Conservation (phyloP, 2,329 filamentous ascomycete species). For the Pseudogymnoascus sp. region DNA sequence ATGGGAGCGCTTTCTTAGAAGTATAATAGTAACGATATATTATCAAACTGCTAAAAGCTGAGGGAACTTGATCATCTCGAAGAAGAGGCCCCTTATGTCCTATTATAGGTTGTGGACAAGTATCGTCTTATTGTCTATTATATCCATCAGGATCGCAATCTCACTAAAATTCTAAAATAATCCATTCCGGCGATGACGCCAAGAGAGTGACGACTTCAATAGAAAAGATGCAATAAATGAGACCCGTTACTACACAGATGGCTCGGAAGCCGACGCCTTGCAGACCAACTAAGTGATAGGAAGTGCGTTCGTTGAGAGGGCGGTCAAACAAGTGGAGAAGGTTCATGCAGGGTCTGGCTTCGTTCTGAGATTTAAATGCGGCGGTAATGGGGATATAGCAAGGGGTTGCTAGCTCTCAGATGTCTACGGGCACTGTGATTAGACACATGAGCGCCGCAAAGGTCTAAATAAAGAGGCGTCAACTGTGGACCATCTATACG, state of each 20-base stretch:
- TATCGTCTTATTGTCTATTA: not conserved
- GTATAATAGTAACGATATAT: not conserved
- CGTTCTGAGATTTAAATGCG: not conserved
- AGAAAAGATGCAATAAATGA: not conserved
- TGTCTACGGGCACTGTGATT: not conserved
- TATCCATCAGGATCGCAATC: not conserved
- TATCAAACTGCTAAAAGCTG: not conserved
- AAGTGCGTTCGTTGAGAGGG: not conserved
- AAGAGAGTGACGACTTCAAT: not conserved
- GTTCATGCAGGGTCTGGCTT: not conserved
- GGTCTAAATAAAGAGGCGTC: not conserved
- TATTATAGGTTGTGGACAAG: not conserved
- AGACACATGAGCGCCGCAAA: not conserved
- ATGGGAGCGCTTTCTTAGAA: not conserved
- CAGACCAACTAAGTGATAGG: not conserved
- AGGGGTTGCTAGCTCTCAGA: not conserved
- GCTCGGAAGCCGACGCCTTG: not conserved
- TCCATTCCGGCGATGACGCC: not conserved
- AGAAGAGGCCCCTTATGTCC: not conserved
- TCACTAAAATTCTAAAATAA: not conserved
- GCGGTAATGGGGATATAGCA: not conserved
- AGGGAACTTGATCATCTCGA: not conserved
- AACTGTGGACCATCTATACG: not conserved
- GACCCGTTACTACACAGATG: not conserved
- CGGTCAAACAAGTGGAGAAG: not conserved